These are phyloP conservation scores for Solanum appendiculatum DNA, from an alignment of 257 asterid species.

Conservation along the genomic window DNA sequence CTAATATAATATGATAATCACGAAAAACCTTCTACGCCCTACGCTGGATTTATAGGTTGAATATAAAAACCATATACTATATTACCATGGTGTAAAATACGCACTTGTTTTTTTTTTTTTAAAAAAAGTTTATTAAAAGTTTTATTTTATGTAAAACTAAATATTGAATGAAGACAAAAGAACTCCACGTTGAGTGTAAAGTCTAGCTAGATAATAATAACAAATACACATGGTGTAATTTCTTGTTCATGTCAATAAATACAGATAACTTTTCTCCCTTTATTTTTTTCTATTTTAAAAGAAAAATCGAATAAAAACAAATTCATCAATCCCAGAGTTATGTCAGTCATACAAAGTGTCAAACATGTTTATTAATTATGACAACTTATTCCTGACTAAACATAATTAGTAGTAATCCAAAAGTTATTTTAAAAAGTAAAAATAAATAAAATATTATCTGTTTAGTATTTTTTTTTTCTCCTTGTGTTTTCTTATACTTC, in stretches of 20 bases:
- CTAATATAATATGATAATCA: no score
- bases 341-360: constrained; percentile 16
- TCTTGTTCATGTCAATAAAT: not conserved
- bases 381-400: not conserved
- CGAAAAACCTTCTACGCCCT: no score
- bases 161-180: not conserved
- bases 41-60: no score
- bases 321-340: constrained; percentile 22
- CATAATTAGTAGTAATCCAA: not conserved
- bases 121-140: not conserved
- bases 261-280: not conserved
- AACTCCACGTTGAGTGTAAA: not conserved
- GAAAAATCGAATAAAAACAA: not conserved
- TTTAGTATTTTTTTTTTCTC: not conserved
- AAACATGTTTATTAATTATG: not conserved
- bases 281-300: not conserved
- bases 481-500: not conserved
- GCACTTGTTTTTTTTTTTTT: not conserved
- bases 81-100: not conserved
- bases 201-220: not conserved
- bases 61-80: no score
- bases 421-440: no score
- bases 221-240: not conserved
- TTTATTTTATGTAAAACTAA: not conserved
- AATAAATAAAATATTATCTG: no score